phyloP scores from a whole-genome alignment of 345 rosid genomes.

The Pistacia atlantica region DNA sequence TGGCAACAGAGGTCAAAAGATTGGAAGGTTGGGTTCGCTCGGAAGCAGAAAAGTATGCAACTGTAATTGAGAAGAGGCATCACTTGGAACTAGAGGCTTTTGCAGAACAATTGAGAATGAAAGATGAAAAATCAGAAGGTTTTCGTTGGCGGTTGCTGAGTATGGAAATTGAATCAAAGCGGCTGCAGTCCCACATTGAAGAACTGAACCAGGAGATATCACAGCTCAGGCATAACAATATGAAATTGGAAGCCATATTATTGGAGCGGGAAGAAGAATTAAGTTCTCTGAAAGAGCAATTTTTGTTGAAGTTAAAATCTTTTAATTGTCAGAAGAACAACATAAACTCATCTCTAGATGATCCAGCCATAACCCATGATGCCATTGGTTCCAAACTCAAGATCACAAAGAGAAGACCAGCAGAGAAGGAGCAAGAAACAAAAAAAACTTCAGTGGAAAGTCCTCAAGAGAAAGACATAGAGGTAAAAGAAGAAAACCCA shows the following conservation, averaged over 20 bases:
- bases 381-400: slow-evolving; percentile 40
- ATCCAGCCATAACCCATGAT: slow-evolving; percentile 31
- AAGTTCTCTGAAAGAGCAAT: slow-evolving; percentile 42
- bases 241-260: slow-evolving; percentile 53
- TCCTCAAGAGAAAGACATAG: slow-evolving; percentile 28
- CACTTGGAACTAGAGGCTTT: slow-evolving; percentile 69
- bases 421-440: slow-evolving; percentile 38
- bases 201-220: slow-evolving; percentile 56
- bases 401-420: slow-evolving; percentile 38
- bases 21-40: slow-evolving; percentile 57
- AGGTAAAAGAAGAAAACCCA: slow-evolving; percentile 34
- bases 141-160: slow-evolving; percentile 70
- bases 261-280: slow-evolving; percentile 58
- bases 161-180: slow-evolving; percentile 78
- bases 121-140: slow-evolving; percentile 81
- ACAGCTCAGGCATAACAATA: slow-evolving; percentile 56
- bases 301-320: slow-evolving; percentile 33
- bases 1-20: slow-evolving; percentile 45
- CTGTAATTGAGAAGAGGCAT: slow-evolving; percentile 60
- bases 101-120: slow-evolving; percentile 71
- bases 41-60: slow-evolving; percentile 65
- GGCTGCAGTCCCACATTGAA: slow-evolving; percentile 64
- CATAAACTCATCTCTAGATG: slow-evolving; percentile 31
- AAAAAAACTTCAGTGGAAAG: slow-evolving; percentile 24
- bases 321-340: slow-evolving; percentile 36